Percentiles rank a stretch among this genome's conserved stretches.
These are phyloP conservation scores for Parasarocladium wereldwijsianum DNA, from an alignment of 2,329 filamentous ascomycete genomes.

Conservation along the genomic window DNA sequence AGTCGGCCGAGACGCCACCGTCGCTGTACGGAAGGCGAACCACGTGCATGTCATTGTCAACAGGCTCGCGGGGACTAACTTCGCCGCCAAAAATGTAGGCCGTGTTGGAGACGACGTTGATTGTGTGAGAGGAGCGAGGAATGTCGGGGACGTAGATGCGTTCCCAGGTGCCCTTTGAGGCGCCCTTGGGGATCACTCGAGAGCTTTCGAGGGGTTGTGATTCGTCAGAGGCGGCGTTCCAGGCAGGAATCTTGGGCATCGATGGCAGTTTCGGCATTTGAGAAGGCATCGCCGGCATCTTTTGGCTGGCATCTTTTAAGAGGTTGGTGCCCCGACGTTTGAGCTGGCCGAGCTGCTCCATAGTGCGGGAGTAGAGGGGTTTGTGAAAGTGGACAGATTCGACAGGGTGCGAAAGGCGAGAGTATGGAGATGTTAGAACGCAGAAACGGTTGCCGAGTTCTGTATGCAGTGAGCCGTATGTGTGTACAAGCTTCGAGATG, in stretches of 20 bases:
- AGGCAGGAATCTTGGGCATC: constrained; percentile 12
- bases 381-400: too few relatives aligned
- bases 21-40: constrained; percentile 44
- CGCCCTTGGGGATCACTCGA: constrained; percentile 9
- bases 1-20: constrained; percentile 35
- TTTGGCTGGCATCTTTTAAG: constrained; percentile 33
- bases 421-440: too few relatives aligned
- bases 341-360: constrained; percentile 36
- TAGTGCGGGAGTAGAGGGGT: constrained; percentile 12
- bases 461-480: too few relatives aligned
- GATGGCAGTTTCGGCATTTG: constrained; percentile 19
- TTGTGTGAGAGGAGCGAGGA: constrained; percentile 58
- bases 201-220: background rate
- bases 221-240: constrained; percentile 4
- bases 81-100: constrained; percentile 70
- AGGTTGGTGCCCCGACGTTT: constrained; percentile 41
- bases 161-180: constrained; percentile 45
- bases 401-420: too few relatives aligned
- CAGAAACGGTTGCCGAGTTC: too few relatives aligned
- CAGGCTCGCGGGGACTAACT: constrained; percentile 45
- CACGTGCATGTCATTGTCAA: constrained; percentile 59
- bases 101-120: constrained; percentile 41
- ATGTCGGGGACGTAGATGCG: constrained; percentile 39
- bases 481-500: too few relatives aligned
- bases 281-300: constrained; percentile 22